phyloP scores from a whole-genome alignment of 2,329 filamentous ascomycete genomes.

The Penicillium polonicum region DNA sequence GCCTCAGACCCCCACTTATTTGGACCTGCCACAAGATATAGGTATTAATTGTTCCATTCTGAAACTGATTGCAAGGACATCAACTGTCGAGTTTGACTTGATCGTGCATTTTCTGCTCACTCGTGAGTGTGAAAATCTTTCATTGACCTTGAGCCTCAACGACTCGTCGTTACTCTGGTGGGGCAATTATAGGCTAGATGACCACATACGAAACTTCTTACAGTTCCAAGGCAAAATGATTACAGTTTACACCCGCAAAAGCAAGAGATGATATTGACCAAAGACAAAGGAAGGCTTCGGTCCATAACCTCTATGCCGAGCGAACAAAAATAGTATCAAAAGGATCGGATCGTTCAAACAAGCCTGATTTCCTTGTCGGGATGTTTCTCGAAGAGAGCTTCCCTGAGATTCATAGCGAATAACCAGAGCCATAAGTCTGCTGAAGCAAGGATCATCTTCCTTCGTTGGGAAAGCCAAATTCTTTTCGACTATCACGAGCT shows the following conservation, averaged over 20 bases:
- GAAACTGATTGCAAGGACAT: background rate
- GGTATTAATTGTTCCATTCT: too few relatives aligned
- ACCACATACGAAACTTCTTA: background rate
- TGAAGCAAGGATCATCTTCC: background rate
- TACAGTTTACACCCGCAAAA: background rate
- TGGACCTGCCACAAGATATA: background rate
- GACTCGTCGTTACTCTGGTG: background rate
- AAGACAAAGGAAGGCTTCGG: background rate
- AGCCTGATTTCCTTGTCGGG: background rate
- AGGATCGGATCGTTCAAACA: background rate
- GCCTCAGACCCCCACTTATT: background rate
- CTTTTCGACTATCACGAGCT: background rate
- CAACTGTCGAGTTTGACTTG: background rate
- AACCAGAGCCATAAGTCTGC: background rate
- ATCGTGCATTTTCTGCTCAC: too few relatives aligned
- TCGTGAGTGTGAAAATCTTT: too few relatives aligned
- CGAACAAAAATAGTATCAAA: background rate
- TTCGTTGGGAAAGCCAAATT: background rate
- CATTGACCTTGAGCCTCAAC: background rate
- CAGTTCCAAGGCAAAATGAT: background rate
- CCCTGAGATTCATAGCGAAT: background rate
- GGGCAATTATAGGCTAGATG: background rate
- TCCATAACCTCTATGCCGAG: background rate
- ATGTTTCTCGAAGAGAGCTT: background rate
- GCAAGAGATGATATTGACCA: background rate